phyloP scores from a whole-genome alignment of 768 basidiomycete species.

The Suillus placidus region DNA sequence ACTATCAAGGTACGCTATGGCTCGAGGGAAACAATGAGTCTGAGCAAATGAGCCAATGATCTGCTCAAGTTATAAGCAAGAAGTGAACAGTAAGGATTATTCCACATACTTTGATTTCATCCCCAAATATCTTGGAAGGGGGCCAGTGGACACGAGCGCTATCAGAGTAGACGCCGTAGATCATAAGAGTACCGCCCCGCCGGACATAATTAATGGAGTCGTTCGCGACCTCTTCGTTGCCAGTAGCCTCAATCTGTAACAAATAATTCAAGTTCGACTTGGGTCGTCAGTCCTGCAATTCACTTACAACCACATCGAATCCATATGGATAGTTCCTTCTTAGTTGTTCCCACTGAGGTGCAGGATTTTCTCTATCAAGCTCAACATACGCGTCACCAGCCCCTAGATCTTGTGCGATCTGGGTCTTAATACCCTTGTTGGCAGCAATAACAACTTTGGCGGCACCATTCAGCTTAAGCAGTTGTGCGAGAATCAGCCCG shows the following conservation, averaged over 20 bases:
- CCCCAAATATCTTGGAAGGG: constrained; percentile 56
- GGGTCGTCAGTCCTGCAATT: not conserved
- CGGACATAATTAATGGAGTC: constrained; percentile 46
- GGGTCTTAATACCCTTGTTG: constrained; percentile 46
- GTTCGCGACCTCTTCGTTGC: constrained; percentile 44
- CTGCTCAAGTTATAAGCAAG: constrained; percentile 22
- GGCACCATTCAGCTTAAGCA: constrained; percentile 36
- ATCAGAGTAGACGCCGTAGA: constrained; percentile 61
- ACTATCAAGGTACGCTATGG: constrained; percentile 57
- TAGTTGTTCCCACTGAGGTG: constrained; percentile 42
- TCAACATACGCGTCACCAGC: constrained; percentile 44
- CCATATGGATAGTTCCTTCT: constrained; percentile 46
- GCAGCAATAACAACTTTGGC: constrained; percentile 31
- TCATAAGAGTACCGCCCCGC: constrained; percentile 47
- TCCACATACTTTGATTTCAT: constrained; percentile 48
- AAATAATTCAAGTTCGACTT: not conserved
- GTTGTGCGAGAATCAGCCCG: constrained; percentile 44
- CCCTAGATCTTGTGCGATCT: constrained; percentile 42
- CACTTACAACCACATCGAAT: constrained; percentile 44
- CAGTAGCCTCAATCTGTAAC: constrained; percentile 42
- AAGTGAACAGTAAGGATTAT: too few relatives aligned
- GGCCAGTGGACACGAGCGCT: constrained; percentile 55
- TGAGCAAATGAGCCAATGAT: constrained; percentile 63
- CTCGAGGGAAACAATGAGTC: constrained; percentile 61
- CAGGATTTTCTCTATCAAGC: constrained; percentile 40